Evolutionary conservation across 768 basidiomycete species (phyloP), one percentile per base, ranked within the genome.

Genomic region (Panus rudis): DNA sequence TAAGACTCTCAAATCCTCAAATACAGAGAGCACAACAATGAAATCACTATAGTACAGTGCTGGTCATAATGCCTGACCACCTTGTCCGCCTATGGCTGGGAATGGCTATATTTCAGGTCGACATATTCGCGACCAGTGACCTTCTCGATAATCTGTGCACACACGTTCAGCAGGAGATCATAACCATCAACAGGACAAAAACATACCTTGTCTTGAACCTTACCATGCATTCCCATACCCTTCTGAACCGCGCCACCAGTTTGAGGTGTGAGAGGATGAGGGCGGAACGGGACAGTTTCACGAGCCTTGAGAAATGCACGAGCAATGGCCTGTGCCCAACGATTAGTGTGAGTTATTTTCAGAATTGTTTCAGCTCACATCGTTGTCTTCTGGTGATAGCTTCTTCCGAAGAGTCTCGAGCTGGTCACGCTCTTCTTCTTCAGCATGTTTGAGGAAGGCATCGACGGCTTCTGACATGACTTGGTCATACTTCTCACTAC

Each of bases 381-480:
- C 52, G 40, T 50, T 56, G 16, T 56, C 37, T 42, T 54, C 55
- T 5, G 51, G 30, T 6, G 46, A 32, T 31, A 54, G 41, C 32
- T 33, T 37, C 22, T 33, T 2, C 27, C 32, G 44, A 21, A 56
- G 37, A 35, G 26, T n/a, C n/a, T 50, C 44, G 27, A 43, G 44
- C 53, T 56, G 52, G 8, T 49, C 46, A 17, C 39, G 28, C 44
- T 54, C 55, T 31, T 57, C 55, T 44, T 57, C 53, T 16, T 43
- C 38, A 13, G 55, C 53, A 28, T 54, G 53, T 13, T 45, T 32
- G 40, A 50, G 27, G 48, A 56, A 54, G n/a, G 51, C 39, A 17
- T 31, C 39, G 30, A 57, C 50, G 5, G 55, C 51, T 20, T 47
- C 37, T 6, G 34, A 27, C 39, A 57, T 22, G 23, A 52, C 47